Conservation (phyloP, 139 green algal species). For the Chlorella sorokiniana region DNA sequence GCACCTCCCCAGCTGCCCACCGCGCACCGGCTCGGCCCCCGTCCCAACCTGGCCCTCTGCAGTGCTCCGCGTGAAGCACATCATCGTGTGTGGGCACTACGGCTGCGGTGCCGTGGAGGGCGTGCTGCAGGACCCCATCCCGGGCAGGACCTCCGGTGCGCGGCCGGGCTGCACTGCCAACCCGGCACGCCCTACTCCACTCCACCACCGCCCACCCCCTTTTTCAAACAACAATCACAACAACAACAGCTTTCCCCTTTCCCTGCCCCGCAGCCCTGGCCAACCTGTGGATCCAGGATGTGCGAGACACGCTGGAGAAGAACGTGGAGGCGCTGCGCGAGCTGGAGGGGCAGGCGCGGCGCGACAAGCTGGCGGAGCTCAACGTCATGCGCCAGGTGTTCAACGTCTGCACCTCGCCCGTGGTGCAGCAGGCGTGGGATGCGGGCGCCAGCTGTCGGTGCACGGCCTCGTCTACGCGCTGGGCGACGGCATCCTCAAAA, state of each 20-base stretch:
- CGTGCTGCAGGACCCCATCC: neutral
- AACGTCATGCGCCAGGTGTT: slow-evolving; percentile 64
- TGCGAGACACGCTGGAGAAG: slow-evolving; percentile 52
- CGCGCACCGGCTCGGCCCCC: too few relatives aligned
- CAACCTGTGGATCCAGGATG: slow-evolving; percentile 79
- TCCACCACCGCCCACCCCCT: neutral
- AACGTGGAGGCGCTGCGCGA: slow-evolving; percentile 15
- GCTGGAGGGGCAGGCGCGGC: slow-evolving; percentile 37
- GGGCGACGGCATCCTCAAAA: slow-evolving; percentile 51
- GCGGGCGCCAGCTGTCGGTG: slow-evolving; percentile 66
- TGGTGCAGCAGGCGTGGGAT: slow-evolving; percentile 81
- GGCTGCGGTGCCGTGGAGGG: slow-evolving; percentile 71
- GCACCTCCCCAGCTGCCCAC: neutral
- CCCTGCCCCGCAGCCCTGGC: slow-evolving; percentile 47
- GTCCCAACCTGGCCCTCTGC: too few relatives aligned
- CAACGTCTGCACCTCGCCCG: slow-evolving; percentile 73
- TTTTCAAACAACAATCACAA: too few relatives aligned
- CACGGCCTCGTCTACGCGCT: slow-evolving; percentile 73
- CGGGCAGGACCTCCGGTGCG: neutral
- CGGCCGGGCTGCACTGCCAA: neutral
- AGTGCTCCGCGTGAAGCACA: slow-evolving; percentile 71
- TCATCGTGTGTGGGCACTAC: slow-evolving; percentile 85
- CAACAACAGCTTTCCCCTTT: too few relatives aligned
- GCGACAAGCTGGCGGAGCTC: slow-evolving; percentile 19
- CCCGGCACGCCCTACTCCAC: neutral